Evolutionary conservation across 768 basidiomycete species (phyloP).

Genomic region (Lactarius trivialis): DNA sequence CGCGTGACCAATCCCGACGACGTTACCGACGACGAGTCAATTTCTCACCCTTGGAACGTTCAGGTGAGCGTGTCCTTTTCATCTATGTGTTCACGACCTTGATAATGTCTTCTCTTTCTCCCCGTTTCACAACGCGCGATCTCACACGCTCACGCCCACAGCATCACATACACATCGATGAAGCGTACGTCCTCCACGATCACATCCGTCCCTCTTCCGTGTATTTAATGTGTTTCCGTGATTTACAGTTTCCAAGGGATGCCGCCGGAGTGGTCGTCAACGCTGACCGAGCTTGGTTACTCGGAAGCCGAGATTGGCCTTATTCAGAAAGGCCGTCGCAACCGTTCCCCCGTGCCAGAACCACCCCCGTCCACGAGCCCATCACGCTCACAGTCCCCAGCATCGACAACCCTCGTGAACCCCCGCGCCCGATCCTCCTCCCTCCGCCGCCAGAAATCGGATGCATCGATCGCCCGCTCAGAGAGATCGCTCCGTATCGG

Average conservation of each 20-base stretch:
- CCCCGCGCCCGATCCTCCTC: conserved; percentile 16
- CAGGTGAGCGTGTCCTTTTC: conserved; percentile 9
- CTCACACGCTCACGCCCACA: background rate
- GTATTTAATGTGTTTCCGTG: background rate
- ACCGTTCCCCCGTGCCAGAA: conserved; percentile 5
- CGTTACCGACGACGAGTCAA: conserved; percentile 10
- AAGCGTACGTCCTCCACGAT: conserved; percentile 11
- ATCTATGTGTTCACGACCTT: background rate
- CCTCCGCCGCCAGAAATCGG: conserved; percentile 17
- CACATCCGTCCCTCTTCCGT: background rate
- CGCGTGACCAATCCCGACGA: conserved; percentile 1
- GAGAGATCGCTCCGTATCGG: conserved; percentile 15
- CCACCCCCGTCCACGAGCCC: background rate
- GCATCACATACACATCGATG: conserved; percentile 23
- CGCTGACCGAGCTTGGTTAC: conserved; percentile 19
- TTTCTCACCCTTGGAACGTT: conserved; percentile 22
- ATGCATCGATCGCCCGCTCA: conserved; percentile 19
- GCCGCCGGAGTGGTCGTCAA: conserved; percentile 18
- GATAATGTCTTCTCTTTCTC: background rate
- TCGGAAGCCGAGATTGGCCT: conserved; percentile 23
- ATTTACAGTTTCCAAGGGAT: conserved; percentile 19
- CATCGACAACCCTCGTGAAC: background rate
- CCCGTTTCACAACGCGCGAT: background rate
- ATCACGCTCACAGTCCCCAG: conserved; percentile 14
- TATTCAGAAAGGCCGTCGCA: conserved; percentile 21